phyloP scores from a whole-genome alignment of 2,329 filamentous ascomycete genomes.

The Claviceps capensis region DNA sequence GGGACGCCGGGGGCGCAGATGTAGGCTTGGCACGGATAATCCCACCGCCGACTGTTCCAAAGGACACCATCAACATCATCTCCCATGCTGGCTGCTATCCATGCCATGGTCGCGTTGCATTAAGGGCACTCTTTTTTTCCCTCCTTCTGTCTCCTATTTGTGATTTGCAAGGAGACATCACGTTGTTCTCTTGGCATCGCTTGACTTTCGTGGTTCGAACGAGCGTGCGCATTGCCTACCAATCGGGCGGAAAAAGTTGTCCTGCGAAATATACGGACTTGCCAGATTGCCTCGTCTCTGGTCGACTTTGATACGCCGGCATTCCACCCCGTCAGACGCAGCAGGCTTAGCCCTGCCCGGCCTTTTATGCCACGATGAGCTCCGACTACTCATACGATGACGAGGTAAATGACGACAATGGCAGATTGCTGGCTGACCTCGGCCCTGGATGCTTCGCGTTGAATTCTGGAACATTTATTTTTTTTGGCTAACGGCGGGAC shows the following conservation, averaged over 20 bases:
- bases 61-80: conserved; percentile 5
- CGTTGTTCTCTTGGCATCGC: not conserved
- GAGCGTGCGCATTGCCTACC: not conserved
- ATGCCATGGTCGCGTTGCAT: not conserved
- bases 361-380: conserved; percentile 49
- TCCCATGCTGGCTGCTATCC: not conserved
- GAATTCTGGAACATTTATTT: not conserved
- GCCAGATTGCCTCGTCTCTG: conserved; percentile 2
- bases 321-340: conserved; percentile 6
- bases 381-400: conserved; percentile 98
- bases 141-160: not conserved
- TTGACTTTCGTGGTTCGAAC: no score
- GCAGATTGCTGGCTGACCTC: not conserved
- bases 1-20: no score
- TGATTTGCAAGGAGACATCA: not conserved
- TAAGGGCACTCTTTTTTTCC: not conserved
- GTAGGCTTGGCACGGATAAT: conserved; percentile 16
- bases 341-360: conserved; percentile 22
- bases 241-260: not conserved
- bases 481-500: conserved; percentile 2
- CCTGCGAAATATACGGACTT: not conserved
- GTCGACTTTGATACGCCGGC: not conserved
- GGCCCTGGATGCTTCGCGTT: not conserved
- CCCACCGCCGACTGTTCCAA: conserved; percentile 14
- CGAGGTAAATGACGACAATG: conserved; percentile 39